A percentile compares a stretch with the other conserved stretches of the same genome.
These are phyloP conservation scores for Apiotrichum brassicae DNA, from an alignment of 1,284 basidiomycete genomes.

Conservation along the genomic window DNA sequence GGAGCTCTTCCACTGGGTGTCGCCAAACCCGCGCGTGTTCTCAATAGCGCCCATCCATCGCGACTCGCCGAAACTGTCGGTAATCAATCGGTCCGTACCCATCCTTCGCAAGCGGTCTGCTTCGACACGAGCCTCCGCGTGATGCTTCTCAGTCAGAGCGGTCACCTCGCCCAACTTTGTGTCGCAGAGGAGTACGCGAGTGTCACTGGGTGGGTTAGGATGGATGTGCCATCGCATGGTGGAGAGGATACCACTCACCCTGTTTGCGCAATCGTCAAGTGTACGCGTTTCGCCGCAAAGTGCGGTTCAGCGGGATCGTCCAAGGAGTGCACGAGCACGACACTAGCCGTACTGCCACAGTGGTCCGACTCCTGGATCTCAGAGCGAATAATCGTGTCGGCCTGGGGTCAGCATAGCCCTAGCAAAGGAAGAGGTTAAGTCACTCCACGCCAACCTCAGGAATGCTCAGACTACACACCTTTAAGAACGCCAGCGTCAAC, in stretches of 20 bases:
- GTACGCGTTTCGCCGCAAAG: conserved; percentile 63
- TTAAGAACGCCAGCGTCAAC: conserved; percentile 74
- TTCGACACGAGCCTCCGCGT: conserved; percentile 83
- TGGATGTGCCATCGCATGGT: too few relatives aligned
- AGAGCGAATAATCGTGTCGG: conserved; percentile 58
- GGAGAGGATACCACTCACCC: conserved; percentile 55
- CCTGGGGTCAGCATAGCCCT: conserved; percentile 32
- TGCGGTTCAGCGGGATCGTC: conserved; percentile 69
- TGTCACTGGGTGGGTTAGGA: conserved; percentile 60
- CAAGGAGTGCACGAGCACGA: conserved; percentile 80
- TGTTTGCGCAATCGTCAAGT: conserved; percentile 83
- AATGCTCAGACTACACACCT: conserved; percentile 52
- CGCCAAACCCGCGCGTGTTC: conserved; percentile 89
- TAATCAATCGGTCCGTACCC: conserved; percentile 74
- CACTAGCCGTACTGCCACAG: conserved; percentile 79
- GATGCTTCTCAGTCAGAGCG: conserved; percentile 84
- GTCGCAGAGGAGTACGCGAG: conserved; percentile 75
- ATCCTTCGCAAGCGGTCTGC: conserved; percentile 75
- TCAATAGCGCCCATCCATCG: conserved; percentile 94
- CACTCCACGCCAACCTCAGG: too few relatives aligned
- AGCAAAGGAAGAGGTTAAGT: too few relatives aligned
- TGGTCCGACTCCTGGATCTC: conserved; percentile 51
- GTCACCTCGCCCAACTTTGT: conserved; percentile 63
- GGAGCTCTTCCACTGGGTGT: conserved; percentile 78
- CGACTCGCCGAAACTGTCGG: conserved; percentile 92